Percentiles rank a stretch among this genome's conserved stretches.
phyloP scores from a whole-genome alignment of 305 asterid species.

The Lippia alba region DNA sequence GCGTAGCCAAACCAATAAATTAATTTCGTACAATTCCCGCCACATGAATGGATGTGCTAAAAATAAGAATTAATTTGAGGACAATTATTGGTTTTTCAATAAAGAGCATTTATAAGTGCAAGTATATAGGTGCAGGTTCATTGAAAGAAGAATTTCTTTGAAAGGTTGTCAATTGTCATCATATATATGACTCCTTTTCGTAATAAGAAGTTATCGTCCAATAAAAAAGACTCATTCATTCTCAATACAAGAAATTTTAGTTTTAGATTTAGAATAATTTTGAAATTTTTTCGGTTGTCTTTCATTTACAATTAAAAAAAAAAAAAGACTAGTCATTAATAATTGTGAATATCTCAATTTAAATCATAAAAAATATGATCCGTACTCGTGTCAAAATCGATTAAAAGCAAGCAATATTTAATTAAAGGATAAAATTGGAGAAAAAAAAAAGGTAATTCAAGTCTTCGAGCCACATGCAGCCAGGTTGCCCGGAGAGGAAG shows the following conservation, averaged over 20 bases:
- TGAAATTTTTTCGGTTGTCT: too few species aligned
- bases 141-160: slow-evolving; percentile 11
- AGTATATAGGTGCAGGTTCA: slow-evolving; percentile 20
- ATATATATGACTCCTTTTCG: not conserved
- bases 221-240: too few species aligned
- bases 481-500: slow-evolving; percentile 43
- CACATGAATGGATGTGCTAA: not conserved
- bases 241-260: too few species aligned
- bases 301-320: too few species aligned
- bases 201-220: too few species aligned
- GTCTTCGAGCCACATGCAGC: slow-evolving; percentile 52
- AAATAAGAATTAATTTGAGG: not conserved
- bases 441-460: slow-evolving; percentile 8
- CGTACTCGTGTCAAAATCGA: slow-evolving; percentile 1
- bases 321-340: too few species aligned
- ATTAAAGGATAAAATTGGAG: not conserved
- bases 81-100: not conserved
- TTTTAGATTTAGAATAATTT: too few species aligned
- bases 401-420: not conserved
- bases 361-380: too few species aligned
- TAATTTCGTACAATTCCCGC: not conserved
- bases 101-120: not conserved
- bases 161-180: slow-evolving; percentile 7
- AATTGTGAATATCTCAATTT: too few species aligned
- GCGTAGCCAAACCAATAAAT: too few species aligned